Percentiles rank a stretch among this genome's conserved stretches.
Conservation (phyloP, 768 basidiomycete genomes). For the Gymnopilus dilepis region DNA sequence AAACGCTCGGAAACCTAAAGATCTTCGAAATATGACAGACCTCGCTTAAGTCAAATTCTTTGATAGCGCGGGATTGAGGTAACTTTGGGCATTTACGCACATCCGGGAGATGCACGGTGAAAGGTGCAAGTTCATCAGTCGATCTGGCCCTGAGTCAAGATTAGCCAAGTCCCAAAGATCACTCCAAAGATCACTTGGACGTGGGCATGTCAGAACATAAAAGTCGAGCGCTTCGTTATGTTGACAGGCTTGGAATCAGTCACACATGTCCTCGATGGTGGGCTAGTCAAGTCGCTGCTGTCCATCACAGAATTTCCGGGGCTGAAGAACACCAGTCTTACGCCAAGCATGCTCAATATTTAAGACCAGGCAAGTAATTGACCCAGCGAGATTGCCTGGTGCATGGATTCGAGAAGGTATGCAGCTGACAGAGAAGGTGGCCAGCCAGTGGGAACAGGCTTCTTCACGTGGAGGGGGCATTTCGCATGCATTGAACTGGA, state of each 20-base stretch:
- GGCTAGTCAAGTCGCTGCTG: conserved; percentile 10
- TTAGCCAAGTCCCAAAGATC: conserved; percentile 16
- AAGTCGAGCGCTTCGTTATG: conserved; percentile 12
- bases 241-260: conserved; percentile 18
- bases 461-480: conserved; percentile 1
- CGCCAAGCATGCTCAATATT: conserved; percentile 3
- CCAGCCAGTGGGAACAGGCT: conserved; percentile 3
- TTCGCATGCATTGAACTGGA: conserved; percentile 23
- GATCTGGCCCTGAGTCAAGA: conserved; percentile 40
- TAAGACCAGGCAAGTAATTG: background rate
- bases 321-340: background rate
- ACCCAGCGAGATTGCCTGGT: background rate
- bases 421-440: conserved; percentile 1
- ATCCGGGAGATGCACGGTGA: conserved; percentile 30
- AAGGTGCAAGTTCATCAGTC: conserved; percentile 31
- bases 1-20: conserved; percentile 19
- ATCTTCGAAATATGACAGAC: conserved; percentile 24
- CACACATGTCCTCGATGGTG: conserved; percentile 16
- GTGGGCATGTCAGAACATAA: conserved; percentile 28
- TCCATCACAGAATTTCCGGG: background rate
- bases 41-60: conserved; percentile 30
- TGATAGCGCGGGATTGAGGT: conserved; percentile 31
- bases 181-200: conserved; percentile 12
- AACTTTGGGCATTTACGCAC: conserved; percentile 24
- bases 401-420: conserved; percentile 2